Base-by-base conservation (phyloP, 1,139 yeast genomes). In the Pichia cactophila region DNA sequence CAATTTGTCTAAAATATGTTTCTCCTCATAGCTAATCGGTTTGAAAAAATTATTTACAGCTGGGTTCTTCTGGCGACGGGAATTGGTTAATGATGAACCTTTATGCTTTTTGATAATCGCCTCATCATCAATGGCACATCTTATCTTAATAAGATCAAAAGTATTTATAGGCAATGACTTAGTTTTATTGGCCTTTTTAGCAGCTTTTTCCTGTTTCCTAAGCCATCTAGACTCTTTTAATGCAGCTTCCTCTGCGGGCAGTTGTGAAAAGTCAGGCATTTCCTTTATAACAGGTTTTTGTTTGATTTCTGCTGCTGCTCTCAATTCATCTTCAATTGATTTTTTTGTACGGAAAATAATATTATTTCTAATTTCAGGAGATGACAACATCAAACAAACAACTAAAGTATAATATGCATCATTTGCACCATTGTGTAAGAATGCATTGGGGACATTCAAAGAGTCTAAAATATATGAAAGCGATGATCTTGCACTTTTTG, bases 361-460 rank as follows among this genome's bases (percentile, higher is more conserved):
- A 40, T 57, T 55, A 28, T 53, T 57, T 36, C 62, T 50, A n/a
- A 57, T 38, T 20, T 56, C 61, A 1, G 60, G 56, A 5, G 63
- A 58, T 8, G 58, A 36, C 33, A 62, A 50, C 60, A 57, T 58
- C 26, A 62, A 45, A 42, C 62, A 54, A 5, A 53, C 57, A 12
- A 61, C 42, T 26, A 85, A 63, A 0, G 94, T 85, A 57, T 76
- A 83, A 59, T 82, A 82, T 2, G 94, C 81, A 63, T 86, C 95
- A 60, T 86, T 86, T n/a, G 86, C 90, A 2, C 90, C 95, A 61
- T 86, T 86, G 61, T 86, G 95, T 44, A 85, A 66, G 54, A 72
- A 76, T 1, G 83, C 73, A 61, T 80, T 79, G 0, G 89, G 87
- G 7, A 86, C 71, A 8, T 73, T 69, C 29, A 82, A 69, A 46